Evolutionary conservation across 2,329 filamentous ascomycete genomes (phyloP).

Genomic region (Pseudohalonectria lignicola): DNA sequence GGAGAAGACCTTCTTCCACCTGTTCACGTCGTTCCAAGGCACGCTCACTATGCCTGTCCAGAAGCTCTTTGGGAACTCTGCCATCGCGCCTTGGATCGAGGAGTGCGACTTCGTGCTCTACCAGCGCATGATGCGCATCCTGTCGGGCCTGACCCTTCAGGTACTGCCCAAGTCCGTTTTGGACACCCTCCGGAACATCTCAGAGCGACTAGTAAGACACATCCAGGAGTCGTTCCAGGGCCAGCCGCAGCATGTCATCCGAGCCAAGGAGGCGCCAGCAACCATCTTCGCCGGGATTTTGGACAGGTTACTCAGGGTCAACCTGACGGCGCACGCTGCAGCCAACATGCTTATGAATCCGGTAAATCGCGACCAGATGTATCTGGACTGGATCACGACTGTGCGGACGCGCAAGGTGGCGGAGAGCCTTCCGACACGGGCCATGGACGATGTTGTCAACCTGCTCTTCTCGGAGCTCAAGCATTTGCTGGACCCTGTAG

Average conservation of each 20-base stretch:
- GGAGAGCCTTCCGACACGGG: conserved; percentile 49
- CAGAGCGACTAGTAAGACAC: conserved; percentile 67
- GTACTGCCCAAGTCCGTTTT: conserved; percentile 82
- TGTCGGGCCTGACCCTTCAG: conserved; percentile 80
- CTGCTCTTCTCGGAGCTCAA: conserved; percentile 57
- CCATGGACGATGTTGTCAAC: conserved; percentile 56
- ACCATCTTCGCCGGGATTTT: conserved; percentile 80
- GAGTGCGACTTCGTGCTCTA: conserved; percentile 94
- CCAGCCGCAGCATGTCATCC: conserved; percentile 73
- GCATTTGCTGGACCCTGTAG: conserved; percentile 56
- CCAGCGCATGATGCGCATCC: conserved; percentile 90
- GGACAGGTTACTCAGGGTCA: conserved; percentile 80
- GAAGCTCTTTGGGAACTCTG: conserved; percentile 74
- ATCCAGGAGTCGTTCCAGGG: conserved; percentile 77
- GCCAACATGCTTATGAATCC: conserved; percentile 86
- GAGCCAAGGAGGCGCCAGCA: conserved; percentile 80
- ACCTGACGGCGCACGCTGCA: conserved; percentile 85
- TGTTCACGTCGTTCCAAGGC: conserved; percentile 91
- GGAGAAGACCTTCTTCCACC: conserved; percentile 90
- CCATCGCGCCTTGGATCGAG: conserved; percentile 83
- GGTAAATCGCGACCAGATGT: conserved; percentile 90
- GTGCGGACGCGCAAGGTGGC: conserved; percentile 52
- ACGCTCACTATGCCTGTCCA: conserved; percentile 95
- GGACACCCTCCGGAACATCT: conserved; percentile 79
- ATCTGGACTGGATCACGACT: conserved; percentile 72